Conservation (phyloP, 208 protist species). For the Crithidia expoeki region DNA sequence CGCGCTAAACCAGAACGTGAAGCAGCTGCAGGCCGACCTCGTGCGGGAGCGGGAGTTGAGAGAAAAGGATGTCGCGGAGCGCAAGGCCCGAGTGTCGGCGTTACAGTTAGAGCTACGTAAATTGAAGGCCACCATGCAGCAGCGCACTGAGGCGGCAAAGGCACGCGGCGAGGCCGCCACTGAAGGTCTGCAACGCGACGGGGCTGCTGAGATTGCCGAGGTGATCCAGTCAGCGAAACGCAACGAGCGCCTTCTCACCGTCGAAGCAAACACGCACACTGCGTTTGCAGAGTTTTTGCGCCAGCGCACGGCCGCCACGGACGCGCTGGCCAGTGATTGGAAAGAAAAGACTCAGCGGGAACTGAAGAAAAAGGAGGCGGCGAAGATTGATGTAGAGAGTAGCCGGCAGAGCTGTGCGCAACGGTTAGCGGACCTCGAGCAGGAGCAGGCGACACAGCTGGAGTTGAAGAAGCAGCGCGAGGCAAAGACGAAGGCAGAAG, state of each 20-base stretch:
- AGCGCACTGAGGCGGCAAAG: slow-evolving; percentile 75
- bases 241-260: slow-evolving; percentile 41
- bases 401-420: slow-evolving; percentile 79
- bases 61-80: slow-evolving; percentile 83
- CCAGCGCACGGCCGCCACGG: slow-evolving; percentile 70
- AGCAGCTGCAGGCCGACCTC: slow-evolving; percentile 90
- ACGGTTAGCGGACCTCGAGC: slow-evolving; percentile 57
- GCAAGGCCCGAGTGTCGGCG: slow-evolving; percentile 55
- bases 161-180: slow-evolving; percentile 62
- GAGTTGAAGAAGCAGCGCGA: slow-evolving; percentile 63
- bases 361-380: slow-evolving; percentile 74
- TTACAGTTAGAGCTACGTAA: slow-evolving; percentile 73
- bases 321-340: slow-evolving; percentile 75
- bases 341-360: slow-evolving; percentile 78
- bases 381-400: slow-evolving; percentile 85
- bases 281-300: slow-evolving; percentile 75
- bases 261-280: slow-evolving; percentile 59
- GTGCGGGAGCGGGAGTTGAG: slow-evolving; percentile 69
- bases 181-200: slow-evolving; percentile 69
- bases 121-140: slow-evolving; percentile 64
- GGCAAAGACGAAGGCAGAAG: slow-evolving; percentile 32
- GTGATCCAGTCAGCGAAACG: slow-evolving; percentile 42
- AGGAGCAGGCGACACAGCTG: slow-evolving; percentile 54
- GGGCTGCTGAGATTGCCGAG: slow-evolving; percentile 49
- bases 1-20: slow-evolving; percentile 93